These are phyloP conservation scores for Penicillium flavigenum DNA, from an alignment of 495 filamentous ascomycete species.

Conservation along the genomic window DNA sequence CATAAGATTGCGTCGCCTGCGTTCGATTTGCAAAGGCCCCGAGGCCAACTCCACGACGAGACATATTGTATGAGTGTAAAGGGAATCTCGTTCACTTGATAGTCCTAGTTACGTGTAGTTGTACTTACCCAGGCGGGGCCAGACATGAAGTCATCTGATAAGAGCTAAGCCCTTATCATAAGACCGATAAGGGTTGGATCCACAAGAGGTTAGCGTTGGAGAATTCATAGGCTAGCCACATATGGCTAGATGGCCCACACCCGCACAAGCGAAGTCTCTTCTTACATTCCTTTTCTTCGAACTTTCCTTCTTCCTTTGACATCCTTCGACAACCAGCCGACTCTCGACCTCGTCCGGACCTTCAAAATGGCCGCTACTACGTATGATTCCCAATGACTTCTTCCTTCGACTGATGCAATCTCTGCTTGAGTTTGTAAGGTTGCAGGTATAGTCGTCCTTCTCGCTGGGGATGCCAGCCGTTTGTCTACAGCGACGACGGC, in stretches of 20 bases:
- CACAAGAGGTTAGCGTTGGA: constrained; percentile 15
- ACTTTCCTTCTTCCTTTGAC: constrained; percentile 32
- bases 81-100: not conserved
- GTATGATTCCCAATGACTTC: constrained; percentile 56
- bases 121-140: not conserved
- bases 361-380: constrained; percentile 56
- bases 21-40: constrained; percentile 84
- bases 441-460: constrained; percentile 72
- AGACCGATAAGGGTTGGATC: constrained; percentile 29
- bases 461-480: constrained; percentile 63
- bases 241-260: constrained; percentile 24
- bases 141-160: constrained; percentile 1
- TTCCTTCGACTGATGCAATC: constrained; percentile 43
- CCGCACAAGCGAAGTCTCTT: constrained; percentile 42
- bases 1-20: constrained; percentile 79
- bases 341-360: constrained; percentile 42
- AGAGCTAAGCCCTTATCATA: constrained; percentile 1
- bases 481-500: constrained; percentile 29
- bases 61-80: constrained; percentile 32
- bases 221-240: constrained; percentile 15
- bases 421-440: constrained; percentile 49
- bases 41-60: constrained; percentile 75
- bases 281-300: constrained; percentile 26
- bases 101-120: not conserved
- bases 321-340: constrained; percentile 44